Base-by-base conservation (phyloP, 768 basidiomycete genomes). In the Tubosaeta sp. region DNA sequence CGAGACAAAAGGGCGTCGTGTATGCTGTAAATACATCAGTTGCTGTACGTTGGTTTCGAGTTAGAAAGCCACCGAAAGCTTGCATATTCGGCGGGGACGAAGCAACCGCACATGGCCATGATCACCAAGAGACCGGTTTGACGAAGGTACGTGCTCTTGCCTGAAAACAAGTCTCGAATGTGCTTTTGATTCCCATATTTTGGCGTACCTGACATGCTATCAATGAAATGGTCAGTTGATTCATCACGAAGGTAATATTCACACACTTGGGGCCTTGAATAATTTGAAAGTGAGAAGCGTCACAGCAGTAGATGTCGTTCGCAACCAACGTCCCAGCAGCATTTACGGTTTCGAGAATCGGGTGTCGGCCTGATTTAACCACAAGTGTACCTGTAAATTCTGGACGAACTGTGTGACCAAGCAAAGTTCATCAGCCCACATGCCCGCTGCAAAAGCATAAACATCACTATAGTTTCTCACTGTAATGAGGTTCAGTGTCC, bases 1-100 rank as follows among this genome's bases (percentile, higher is more conserved):
- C 95, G 82, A 1, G 85, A 87, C 22, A 98, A 76, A 5, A 98
- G 75, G 0, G 85, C 78, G 54, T 95, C 91, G 53, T 94, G 87
- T 3, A 93, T 76, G 25, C 88, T 91, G 44, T 4, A 24, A 53
- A 18, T 19, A 8, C 21, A 44, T 29, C 13, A n/a, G 9, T 21
- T 36, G 8, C n/a, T 21, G n/a, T 5, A 31, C 16, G 24, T 27
- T 38, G 0, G 45, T 39, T 24, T 44, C 13, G 0, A 21, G 38
- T 30, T 1, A 9, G 18, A 32, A 16, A 35, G 68, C 21, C 40
- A 84, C 86, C 84, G 77, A 65, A 98, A 93, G 61, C 87, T 92
- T 6, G 90, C 93, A 64, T 94, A 98, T 64, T 90, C 87, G 0
- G 92, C 93, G 1, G 96, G 93, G 5, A 99, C 90, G 61, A 89